Conservation (phyloP, 345 rosid genomes). For the Fremontodendron californicum region DNA sequence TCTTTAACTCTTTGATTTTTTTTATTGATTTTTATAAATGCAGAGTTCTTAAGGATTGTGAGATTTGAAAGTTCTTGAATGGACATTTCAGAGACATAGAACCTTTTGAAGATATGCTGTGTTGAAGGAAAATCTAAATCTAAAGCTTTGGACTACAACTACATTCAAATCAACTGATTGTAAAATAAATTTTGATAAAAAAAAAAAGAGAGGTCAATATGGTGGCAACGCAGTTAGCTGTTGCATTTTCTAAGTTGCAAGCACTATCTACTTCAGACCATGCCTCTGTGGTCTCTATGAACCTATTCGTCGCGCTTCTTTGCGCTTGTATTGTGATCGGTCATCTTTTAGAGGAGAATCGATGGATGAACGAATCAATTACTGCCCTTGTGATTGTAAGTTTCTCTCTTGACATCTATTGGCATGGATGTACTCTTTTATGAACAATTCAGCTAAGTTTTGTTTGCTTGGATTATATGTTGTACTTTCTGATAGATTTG, state of each 20-base stretch:
- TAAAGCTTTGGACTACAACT: neutral
- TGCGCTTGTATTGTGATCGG: conserved; percentile 94
- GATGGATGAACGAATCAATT: conserved; percentile 98
- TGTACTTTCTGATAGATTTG: neutral
- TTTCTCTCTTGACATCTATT: conserved; percentile 5
- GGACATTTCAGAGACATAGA: conserved; percentile 28
- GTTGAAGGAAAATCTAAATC: conserved; percentile 1
- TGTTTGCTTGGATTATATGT: neutral
- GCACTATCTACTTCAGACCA: conserved; percentile 68
- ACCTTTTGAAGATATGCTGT: neutral
- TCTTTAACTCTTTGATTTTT: too few relatives aligned
- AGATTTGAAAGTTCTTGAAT: conserved; percentile 8
- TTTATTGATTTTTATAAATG: neutral
- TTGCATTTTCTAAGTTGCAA: conserved; percentile 31
- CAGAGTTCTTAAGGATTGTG: conserved; percentile 8
- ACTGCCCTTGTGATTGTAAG: conserved; percentile 85
- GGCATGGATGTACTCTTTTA: neutral
- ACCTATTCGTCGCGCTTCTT: conserved; percentile 87
- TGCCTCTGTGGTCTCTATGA: conserved; percentile 81
- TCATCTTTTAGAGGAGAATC: conserved; percentile 86
- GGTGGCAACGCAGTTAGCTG: conserved; percentile 34
- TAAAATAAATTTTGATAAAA: neutral
- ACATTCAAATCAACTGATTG: neutral
- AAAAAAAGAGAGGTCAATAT: conserved; percentile 10
- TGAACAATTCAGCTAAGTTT: neutral